These are phyloP conservation scores for Citropsis articulata DNA, from an alignment of 345 rosid genomes.

Conservation along the genomic window DNA sequence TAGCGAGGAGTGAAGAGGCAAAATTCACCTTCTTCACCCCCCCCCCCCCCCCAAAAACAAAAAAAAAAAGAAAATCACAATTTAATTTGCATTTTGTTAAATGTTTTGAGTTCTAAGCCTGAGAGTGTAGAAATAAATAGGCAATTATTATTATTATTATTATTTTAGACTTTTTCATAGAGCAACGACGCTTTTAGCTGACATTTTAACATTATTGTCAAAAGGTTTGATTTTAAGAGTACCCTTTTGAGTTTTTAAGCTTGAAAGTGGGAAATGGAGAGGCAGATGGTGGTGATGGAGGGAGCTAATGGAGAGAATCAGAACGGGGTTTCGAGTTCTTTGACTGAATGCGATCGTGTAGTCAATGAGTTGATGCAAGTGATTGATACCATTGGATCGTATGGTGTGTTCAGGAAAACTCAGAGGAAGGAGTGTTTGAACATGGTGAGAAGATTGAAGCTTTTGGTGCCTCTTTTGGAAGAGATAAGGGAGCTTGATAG, in stretches of 20 bases:
- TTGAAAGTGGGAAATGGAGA: slow-evolving; percentile 21
- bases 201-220: neutral
- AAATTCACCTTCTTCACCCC: neutral
- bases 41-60: no score
- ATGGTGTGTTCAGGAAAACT: slow-evolving; percentile 38
- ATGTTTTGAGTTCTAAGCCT: no score
- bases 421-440: slow-evolving; percentile 58
- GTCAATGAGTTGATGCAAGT: slow-evolving; percentile 37
- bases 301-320: neutral
- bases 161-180: no score
- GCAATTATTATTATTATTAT: no score
- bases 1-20: slow-evolving; percentile 18
- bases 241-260: slow-evolving; percentile 11
- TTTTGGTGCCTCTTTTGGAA: slow-evolving; percentile 51
- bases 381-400: slow-evolving; percentile 43
- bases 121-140: no score
- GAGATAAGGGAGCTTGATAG: slow-evolving; percentile 40
- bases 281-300: slow-evolving; percentile 8
- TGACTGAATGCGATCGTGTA: slow-evolving; percentile 5
- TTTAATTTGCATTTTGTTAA: no score
- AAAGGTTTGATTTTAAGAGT: neutral
- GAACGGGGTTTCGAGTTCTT: slow-evolving; percentile 23
- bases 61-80: no score
- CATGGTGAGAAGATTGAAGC: slow-evolving; percentile 59
- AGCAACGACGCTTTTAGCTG: neutral